Evolutionary conservation across 2,329 filamentous ascomycete species (phyloP), one percentile per base, ranked within the genome.

Genomic region (Colletotrichum filicis): DNA sequence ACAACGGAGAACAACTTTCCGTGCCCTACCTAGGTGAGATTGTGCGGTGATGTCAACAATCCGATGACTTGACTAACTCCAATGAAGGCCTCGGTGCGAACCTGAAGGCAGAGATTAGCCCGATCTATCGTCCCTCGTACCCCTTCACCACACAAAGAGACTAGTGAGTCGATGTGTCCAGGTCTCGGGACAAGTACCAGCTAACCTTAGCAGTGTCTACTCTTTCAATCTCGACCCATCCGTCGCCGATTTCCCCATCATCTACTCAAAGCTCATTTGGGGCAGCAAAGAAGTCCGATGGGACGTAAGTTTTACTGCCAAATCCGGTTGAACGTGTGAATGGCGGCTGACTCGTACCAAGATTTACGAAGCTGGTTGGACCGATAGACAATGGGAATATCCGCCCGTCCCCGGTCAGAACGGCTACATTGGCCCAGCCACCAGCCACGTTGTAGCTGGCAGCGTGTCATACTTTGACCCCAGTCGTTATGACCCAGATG

Each of bases 381-480:
- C 78, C 1, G 83, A 85, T 62, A 72, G 75, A 1, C 75, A 82
- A 35, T 87, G 85, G 85, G 68, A 78, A 8, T 86, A 85, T 64
- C 85, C 85, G 2, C 84, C 81, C 0, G 75, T 79, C 2, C 74
- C 80, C 4, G 84, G 84, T 28, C 63, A 82, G 53, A 78, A 79
- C 14, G 81, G 81, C 19, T 87, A 82, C 62, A 75, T 87, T 62
- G 85, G 85, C 24, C 83, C 84, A 1, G 83, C 83, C 2, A 71
- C 55, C 77, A 80, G 61, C 78, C 82, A n/a, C 77, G 78, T 63
- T 69, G 78, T 49, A 79, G 78, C 57, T 77, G 77, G 75, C 81
- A 79, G 55, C 8, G 63, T 70, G 9, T 64, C 68, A 19, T 62
- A 32, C 74, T 85, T 82, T 35, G 79, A 82, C 11, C 82, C 82